A percentile compares a stretch with the other conserved stretches of the same genome.
Evolutionary conservation across 78 protist species (phyloP).

Genomic region (Dictyostelium capitatum): DNA sequence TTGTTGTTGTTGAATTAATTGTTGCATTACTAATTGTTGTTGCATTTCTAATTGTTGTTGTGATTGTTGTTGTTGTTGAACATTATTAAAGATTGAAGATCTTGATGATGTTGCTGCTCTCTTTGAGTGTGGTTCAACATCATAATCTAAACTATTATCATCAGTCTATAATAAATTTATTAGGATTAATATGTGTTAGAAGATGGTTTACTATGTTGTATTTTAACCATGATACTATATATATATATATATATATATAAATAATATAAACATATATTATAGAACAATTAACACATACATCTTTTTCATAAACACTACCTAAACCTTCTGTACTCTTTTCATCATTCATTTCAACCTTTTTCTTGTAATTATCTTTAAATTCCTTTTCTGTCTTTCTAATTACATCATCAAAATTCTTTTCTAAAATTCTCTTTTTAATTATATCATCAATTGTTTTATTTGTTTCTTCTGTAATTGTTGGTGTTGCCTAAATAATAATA

Average conservation of each 20-base stretch:
- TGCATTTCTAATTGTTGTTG: no score
- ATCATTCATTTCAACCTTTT: conserved; percentile 54
- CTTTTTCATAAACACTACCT: conserved; percentile 61
- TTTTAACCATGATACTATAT: no score
- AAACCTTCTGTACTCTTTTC: conserved; percentile 76
- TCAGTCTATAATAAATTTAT: neutral
- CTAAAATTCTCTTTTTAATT: conserved; percentile 73
- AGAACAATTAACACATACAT: conserved; percentile 31
- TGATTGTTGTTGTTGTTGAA: no score
- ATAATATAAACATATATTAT: neutral
- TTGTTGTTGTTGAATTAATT: no score
- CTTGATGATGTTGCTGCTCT: no score
- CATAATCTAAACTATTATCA: no score
- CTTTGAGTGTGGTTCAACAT: no score
- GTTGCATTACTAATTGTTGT: no score
- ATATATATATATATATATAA: neutral
- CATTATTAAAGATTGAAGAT: no score
- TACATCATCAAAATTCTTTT: conserved; percentile 79
- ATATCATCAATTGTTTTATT: conserved; percentile 63
- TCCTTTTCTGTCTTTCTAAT: conserved; percentile 80
- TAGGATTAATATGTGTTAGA: neutral
- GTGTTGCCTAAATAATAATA: conserved; percentile 54
- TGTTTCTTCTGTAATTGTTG: conserved; percentile 64
- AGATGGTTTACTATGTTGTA: neutral
- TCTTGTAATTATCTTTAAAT: conserved; percentile 49